Base-by-base conservation (phyloP, 1,139 yeast species). In the Pichia sp. region DNA sequence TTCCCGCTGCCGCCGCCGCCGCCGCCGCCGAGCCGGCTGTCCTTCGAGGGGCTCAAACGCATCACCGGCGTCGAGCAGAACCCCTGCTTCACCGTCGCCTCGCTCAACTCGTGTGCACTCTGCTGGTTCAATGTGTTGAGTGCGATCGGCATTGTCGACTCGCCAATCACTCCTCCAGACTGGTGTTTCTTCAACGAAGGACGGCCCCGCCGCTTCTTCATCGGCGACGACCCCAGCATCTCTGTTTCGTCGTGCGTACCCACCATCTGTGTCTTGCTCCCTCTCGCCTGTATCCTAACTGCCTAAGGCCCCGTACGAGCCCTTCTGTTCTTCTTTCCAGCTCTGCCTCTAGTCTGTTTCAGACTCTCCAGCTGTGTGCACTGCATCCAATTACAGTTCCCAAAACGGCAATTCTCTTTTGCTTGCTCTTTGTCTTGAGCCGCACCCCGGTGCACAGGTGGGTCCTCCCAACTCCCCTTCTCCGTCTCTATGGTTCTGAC, bases 1-100 rank as follows among this genome's bases (percentile, higher is more conserved):
- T 38, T 38, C 41, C 8, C 26, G 26, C 26, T 23, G 26, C 26
- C 26, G 26, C 26, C 26, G 26, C 26, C 8, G 5, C 41, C 29
- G 29, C 29, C 29, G 7, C 29, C 29, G 29, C 29, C 41, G 8
- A 38, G 41, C 41, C 41, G 15, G 41, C 15, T 38, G 16, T 34
- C 36, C 51, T 59, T 60, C 26, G 60, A 65, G 3, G 72, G 72
- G 31, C 68, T 65, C 6, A 70, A 64, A 47, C 64, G 64, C 73
- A 70, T 70, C 34, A 68, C 61, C 5, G 73, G 72, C 3, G 69
- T 64, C 2, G 68, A 62, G 50, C 65, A 62, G 47, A 70, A 67
- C 23, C 71, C 72, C 47, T 65, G 63, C 49, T 60, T 66, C n/a
- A 67, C 59, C 11, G 57, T 50, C 8, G 55, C 57, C 38, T 56